Percentiles rank a stretch among this genome's conserved stretches.
Conservation (phyloP, 768 basidiomycete genomes). For the Sporobolomyces pararoseus region DNA sequence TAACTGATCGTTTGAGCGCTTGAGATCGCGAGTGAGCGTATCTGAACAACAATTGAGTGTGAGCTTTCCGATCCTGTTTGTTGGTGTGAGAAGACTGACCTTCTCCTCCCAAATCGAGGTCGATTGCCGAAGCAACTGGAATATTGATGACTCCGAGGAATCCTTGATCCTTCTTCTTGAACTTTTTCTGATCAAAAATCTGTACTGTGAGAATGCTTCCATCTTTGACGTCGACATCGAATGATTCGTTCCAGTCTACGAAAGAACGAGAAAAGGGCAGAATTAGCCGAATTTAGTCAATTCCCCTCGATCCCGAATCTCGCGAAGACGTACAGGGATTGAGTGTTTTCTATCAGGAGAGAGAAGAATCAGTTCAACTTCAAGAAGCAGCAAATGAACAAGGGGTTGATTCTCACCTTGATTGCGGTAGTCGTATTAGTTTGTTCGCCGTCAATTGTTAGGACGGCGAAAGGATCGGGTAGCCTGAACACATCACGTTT, state of each 20-base stretch:
- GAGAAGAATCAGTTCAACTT: neutral
- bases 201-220: constrained; percentile 97
- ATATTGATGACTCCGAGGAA: constrained; percentile 97
- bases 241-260: constrained; percentile 93
- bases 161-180: constrained; percentile 96
- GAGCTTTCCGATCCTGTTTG: neutral
- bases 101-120: constrained; percentile 86
- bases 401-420: constrained; percentile 53
- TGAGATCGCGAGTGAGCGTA: constrained; percentile 92
- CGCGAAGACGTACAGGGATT: constrained; percentile 36
- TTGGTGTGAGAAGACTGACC: constrained; percentile 57
- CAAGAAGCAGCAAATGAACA: neutral
- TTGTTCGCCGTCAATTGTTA: constrained; percentile 96
- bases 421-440: constrained; percentile 95
- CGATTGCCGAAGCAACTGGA: constrained; percentile 80
- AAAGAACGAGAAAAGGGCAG: neutral
- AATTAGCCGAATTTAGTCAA: neutral
- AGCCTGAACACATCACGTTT: constrained; percentile 95
- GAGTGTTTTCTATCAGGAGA: constrained; percentile 35
- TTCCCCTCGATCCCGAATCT: too few species aligned
- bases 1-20: constrained; percentile 98
- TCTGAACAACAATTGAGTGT: constrained; percentile 56
- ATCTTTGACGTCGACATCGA: constrained; percentile 94
- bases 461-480: constrained; percentile 96
- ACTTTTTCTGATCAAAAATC: constrained; percentile 98